phyloP scores from a whole-genome alignment of 2,329 filamentous ascomycete genomes.

The Fusarium equiseti region DNA sequence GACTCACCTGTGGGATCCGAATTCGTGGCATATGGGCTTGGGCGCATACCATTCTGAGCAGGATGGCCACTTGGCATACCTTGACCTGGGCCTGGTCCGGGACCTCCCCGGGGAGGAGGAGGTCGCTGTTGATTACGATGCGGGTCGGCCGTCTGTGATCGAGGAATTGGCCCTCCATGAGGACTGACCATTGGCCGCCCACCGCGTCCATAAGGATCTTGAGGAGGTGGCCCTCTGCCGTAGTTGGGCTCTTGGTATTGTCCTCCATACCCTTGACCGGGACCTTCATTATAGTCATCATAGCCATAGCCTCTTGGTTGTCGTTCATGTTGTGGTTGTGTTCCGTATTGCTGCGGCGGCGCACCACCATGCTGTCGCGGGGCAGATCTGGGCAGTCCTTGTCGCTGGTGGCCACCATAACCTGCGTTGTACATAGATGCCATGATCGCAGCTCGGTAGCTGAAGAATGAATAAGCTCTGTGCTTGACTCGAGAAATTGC shows the following conservation, averaged over 20 bases:
- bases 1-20: slow-evolving; percentile 59
- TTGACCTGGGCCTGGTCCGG: slow-evolving; percentile 49
- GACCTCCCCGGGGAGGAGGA: slow-evolving; percentile 51
- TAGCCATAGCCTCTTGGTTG: slow-evolving; percentile 62
- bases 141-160: slow-evolving; percentile 56
- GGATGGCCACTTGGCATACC: slow-evolving; percentile 46
- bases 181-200: slow-evolving; percentile 57
- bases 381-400: slow-evolving; percentile 56
- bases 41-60: slow-evolving; percentile 56
- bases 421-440: slow-evolving; percentile 60
- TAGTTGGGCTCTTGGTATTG: slow-evolving; percentile 62
- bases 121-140: slow-evolving; percentile 53
- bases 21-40: slow-evolving; percentile 56
- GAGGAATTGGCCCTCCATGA: slow-evolving; percentile 59
- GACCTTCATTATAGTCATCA: slow-evolving; percentile 59
- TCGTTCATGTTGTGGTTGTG: slow-evolving; percentile 58
- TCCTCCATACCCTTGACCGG: slow-evolving; percentile 55
- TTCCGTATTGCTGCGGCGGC: slow-evolving; percentile 53
- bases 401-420: slow-evolving; percentile 59
- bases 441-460: slow-evolving; percentile 53
- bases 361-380: slow-evolving; percentile 53
- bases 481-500: slow-evolving; percentile 4
- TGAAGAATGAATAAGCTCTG: slow-evolving; percentile 1
- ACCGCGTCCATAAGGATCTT: slow-evolving; percentile 61
- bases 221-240: slow-evolving; percentile 54